Evolutionary conservation across 306 rosid species (phyloP).

Genomic region (Malus sieversii): DNA sequence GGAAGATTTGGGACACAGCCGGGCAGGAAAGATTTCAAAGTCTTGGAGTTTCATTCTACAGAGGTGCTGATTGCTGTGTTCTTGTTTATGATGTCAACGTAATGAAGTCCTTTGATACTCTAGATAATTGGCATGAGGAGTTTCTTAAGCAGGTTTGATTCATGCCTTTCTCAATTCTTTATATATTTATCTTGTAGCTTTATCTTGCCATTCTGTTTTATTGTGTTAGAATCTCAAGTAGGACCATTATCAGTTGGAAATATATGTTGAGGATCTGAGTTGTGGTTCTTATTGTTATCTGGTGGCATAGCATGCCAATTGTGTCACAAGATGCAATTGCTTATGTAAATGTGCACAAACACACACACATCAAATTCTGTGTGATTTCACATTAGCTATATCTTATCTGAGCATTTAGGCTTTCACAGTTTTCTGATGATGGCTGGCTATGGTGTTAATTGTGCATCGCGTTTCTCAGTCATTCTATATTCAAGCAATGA

Average conservation of each 20-base stretch:
- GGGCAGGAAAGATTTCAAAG: slow-evolving; percentile 98
- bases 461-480: neutral
- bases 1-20: slow-evolving; percentile 96
- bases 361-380: neutral
- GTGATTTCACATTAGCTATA: neutral
- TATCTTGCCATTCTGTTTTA: neutral
- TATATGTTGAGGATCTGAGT: neutral
- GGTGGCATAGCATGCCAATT: neutral
- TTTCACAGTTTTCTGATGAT: neutral
- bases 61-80: slow-evolving; percentile 96
- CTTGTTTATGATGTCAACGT: slow-evolving; percentile 86
- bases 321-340: neutral
- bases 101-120: slow-evolving; percentile 85
- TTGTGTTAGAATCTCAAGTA: neutral
- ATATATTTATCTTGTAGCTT: neutral
- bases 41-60: slow-evolving; percentile 87
- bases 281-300: neutral
- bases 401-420: neutral
- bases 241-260: neutral
- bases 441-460: neutral
- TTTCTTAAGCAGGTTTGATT: slow-evolving; percentile 77
- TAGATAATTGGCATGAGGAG: slow-evolving; percentile 94
- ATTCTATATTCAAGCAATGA: neutral
- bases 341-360: neutral
- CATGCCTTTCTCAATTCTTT: slow-evolving; percentile 2